Evolutionary conservation across 768 basidiomycete genomes (phyloP), one percentile per base, ranked within the genome.

Genomic region (Leucocoprinus leucothites): DNA sequence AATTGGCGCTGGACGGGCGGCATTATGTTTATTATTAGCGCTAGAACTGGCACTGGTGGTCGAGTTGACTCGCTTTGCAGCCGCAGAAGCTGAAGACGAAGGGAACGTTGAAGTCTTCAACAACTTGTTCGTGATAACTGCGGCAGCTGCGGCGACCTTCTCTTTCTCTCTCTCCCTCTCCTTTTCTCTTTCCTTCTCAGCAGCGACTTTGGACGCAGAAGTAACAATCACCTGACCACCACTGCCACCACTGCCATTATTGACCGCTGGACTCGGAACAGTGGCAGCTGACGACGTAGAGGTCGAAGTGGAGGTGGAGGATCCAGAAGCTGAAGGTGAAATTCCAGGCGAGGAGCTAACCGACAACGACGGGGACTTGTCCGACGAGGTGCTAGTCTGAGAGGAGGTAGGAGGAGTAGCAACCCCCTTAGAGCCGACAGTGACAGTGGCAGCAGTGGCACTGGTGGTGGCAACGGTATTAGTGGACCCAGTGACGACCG

Each of bases 161-260:
- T 11, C 9, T 38, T 38, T 38, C 4, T 38, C 16, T 13, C 38
- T 38, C 16, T 38, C 42, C 48, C 55, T 53, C 26, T 55, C 58
- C 47, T 47, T 60, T 53, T 34, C 54, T 28, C 26, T 48, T 26
- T 48, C 54, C 21, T 46, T 54, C 25, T 47, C 53, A 42, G 54
- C 54, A 49, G 54, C 54, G 26, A 56, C 54, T 11, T 48, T 43
- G 16, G 54, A 56, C 9, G 54, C 54, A 8, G 54, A 49, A 24
- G 54, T 56, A 22, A 26, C 26, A 22, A n/a, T 41, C 40, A 53
- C 43, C 16, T 45, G 56, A 58, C 28, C 36, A 41, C 18, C 41
- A 25, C 34, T 41, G 40, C n/a, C n/a, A n/a, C n/a, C n/a, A n/a
- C n/a, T n/a, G n/a, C n/a, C 26, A 16, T 35, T 48, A 46, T 45